Evolutionary conservation across 306 rosid species (phyloP).

Genomic region (Citrullus mucosospermus): DNA sequence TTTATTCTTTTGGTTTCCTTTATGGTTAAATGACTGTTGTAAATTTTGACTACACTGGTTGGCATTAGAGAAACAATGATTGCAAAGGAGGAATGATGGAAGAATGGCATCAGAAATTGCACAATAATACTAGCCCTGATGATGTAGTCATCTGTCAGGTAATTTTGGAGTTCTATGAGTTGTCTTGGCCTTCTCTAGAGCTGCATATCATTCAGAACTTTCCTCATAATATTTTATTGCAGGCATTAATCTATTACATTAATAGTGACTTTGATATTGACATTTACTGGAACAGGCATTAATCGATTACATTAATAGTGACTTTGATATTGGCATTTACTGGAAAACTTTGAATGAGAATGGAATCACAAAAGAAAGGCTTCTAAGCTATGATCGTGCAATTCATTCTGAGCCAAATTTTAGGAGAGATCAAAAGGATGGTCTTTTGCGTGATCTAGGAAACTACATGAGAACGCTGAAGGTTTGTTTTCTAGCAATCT

Average conservation of each 20-base stretch:
- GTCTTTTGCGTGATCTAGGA: conserved; percentile 81
- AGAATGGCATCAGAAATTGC: conserved; percentile 99
- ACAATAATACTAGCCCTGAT: conserved; percentile 97
- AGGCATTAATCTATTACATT: conserved; percentile 82
- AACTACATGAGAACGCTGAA: conserved; percentile 86
- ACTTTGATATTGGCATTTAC: conserved; percentile 66
- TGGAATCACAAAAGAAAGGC: conserved; percentile 96
- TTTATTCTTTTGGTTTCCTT: conserved; percentile 5
- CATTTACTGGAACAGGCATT: conserved; percentile 97
- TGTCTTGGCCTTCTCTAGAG: not conserved
- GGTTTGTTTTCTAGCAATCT: conserved; percentile 38
- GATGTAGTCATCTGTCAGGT: conserved; percentile 98
- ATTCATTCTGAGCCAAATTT: conserved; percentile 82
- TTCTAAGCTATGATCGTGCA: conserved; percentile 88
- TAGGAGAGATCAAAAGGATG: conserved; percentile 64
- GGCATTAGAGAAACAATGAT: conserved; percentile 59
- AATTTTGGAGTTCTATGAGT: conserved; percentile 14
- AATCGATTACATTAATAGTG: conserved; percentile 59
- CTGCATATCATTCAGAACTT: conserved; percentile 7
- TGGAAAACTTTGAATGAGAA: conserved; percentile 88
- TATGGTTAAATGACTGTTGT: conserved; percentile 12
- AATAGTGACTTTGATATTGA: conserved; percentile 60
- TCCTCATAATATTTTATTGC: conserved; percentile 17
- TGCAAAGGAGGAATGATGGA: conserved; percentile 96
- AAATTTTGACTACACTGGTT: conserved; percentile 14